Evolutionary conservation across 2,329 filamentous ascomycete species (phyloP).

Genomic region (Aspergillus neotritici): DNA sequence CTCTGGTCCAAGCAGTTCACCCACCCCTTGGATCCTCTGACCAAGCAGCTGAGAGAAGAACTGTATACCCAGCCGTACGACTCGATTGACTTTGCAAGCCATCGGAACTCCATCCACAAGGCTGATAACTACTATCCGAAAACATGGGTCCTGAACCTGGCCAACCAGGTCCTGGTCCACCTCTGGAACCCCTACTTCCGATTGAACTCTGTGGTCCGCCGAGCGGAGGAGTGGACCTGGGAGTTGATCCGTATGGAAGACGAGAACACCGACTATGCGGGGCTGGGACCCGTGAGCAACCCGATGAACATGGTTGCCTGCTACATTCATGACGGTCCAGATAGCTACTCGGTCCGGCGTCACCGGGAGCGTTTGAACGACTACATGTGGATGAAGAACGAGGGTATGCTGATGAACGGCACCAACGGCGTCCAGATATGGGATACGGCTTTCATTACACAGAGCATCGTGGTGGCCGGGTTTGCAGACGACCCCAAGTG

Average conservation of each 20-base stretch:
- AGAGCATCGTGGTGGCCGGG: constrained; percentile 72
- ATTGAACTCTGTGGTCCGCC: constrained; percentile 57
- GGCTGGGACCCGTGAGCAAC: constrained; percentile 81
- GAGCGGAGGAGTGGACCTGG: constrained; percentile 75
- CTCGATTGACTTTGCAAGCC: constrained; percentile 66
- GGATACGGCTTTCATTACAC: constrained; percentile 89
- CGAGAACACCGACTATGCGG: constrained; percentile 80
- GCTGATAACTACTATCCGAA: constrained; percentile 93
- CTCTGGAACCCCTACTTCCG: constrained; percentile 77
- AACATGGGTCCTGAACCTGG: constrained; percentile 68
- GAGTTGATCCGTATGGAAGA: constrained; percentile 86
- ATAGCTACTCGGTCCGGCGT: constrained; percentile 62
- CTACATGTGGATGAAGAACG: constrained; percentile 83
- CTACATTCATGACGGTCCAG: constrained; percentile 77
- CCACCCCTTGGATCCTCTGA: constrained; percentile 68
- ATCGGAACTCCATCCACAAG: constrained; percentile 76
- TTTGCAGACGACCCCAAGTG: constrained; percentile 72
- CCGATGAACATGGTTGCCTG: constrained; percentile 86
- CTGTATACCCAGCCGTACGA: constrained; percentile 74
- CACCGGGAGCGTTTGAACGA: constrained; percentile 80
- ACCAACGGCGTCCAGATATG: constrained; percentile 98
- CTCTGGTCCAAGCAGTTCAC: constrained; percentile 79
- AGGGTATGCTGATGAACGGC: constrained; percentile 91
- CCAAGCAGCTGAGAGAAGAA: constrained; percentile 68
- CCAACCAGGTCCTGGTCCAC: constrained; percentile 73